Percentiles rank a stretch among this genome's conserved stretches.
Conservation (phyloP, 345 rosid genomes). For the Gossypium ekmanianum region DNA sequence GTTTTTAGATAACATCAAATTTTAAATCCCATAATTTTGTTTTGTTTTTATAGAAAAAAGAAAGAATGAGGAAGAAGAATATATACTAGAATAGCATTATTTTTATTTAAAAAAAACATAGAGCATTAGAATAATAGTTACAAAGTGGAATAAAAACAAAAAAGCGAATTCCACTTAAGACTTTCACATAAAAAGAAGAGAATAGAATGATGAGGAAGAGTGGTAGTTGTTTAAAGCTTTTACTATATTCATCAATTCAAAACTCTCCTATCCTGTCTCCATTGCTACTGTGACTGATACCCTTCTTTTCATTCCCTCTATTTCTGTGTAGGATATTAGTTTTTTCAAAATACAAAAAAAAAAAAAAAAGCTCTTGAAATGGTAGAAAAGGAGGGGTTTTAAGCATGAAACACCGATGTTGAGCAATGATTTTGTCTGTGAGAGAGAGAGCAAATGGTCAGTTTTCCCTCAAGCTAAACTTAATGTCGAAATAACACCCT, state of each 20-base stretch:
- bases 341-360: neutral
- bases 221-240: constrained; percentile 24
- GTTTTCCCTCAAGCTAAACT: constrained; percentile 25
- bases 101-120: constrained; percentile 14
- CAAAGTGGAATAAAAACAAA: constrained; percentile 28
- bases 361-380: constrained; percentile 20
- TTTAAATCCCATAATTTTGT: neutral
- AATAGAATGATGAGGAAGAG: constrained; percentile 46
- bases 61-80: neutral
- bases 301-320: constrained; percentile 14
- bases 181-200: constrained; percentile 47
- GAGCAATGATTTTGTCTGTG: constrained; percentile 49
- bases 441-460: constrained; percentile 12
- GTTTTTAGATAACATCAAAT: too few relatives aligned
- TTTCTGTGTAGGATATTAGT: constrained; percentile 6
- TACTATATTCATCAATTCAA: constrained; percentile 14
- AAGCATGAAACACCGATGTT: constrained; percentile 28
- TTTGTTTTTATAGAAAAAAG: neutral
- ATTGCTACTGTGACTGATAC: neutral
- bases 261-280: neutral
- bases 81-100: constrained; percentile 16
- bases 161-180: constrained; percentile 36
- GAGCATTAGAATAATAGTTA: constrained; percentile 19
- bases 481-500: neutral
- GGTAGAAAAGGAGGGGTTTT: constrained; percentile 20